These are phyloP conservation scores for Umbelopsis isabellina DNA, from an alignment of 192 early-diverging fungal genomes.

Conservation along the genomic window DNA sequence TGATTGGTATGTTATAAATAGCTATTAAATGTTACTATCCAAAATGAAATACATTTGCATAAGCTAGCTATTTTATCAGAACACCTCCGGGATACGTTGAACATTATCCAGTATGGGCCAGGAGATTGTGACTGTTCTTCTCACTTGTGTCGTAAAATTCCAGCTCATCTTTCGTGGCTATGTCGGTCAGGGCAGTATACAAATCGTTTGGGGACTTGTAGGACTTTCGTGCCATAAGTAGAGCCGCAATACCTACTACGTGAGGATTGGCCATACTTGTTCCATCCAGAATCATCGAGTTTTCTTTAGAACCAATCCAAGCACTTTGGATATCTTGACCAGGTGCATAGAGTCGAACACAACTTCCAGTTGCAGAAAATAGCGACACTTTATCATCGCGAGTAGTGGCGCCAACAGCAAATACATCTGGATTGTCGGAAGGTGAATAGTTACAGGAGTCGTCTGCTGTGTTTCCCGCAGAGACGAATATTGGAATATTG, in stretches of 20 bases:
- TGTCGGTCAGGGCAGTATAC: constrained; percentile 28
- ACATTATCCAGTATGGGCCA: neutral
- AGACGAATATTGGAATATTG: constrained; percentile 49
- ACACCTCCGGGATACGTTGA: too few relatives aligned
- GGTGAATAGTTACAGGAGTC: constrained; percentile 59
- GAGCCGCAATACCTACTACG: constrained; percentile 47
- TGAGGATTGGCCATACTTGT: constrained; percentile 52
- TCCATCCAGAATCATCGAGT: constrained; percentile 9
- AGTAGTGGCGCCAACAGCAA: constrained; percentile 45
- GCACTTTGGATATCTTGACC: constrained; percentile 50
- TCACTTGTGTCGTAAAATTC: neutral
- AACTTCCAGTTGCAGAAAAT: constrained; percentile 53
- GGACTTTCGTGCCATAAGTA: constrained; percentile 30
- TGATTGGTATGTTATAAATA: neutral
- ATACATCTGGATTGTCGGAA: constrained; percentile 34
- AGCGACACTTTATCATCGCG: constrained; percentile 33
- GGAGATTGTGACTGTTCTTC: neutral
- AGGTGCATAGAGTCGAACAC: constrained; percentile 61
- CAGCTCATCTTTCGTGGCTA: constrained; percentile 27
- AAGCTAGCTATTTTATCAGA: neutral
- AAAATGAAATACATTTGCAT: neutral
- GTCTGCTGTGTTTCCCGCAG: constrained; percentile 54
- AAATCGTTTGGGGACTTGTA: constrained; percentile 37
- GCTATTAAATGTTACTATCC: neutral
- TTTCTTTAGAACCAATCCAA: constrained; percentile 24